These are phyloP conservation scores for Aulographum hederae DNA, from an alignment of 2,329 filamentous ascomycete genomes.

Conservation along the genomic window DNA sequence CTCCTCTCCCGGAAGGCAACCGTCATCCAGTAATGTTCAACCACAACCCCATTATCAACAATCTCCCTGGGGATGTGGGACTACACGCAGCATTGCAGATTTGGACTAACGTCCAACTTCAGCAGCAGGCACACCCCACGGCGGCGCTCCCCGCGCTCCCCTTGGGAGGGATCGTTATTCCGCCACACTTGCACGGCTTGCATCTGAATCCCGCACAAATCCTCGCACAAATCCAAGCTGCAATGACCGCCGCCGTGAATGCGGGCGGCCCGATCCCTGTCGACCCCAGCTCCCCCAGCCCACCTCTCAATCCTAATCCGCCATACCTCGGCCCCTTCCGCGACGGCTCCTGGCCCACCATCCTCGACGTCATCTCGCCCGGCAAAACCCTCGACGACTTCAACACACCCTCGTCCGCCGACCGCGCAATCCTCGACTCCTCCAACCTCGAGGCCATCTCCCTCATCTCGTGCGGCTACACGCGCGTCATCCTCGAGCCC, in stretches of 20 bases:
- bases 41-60: too few relatives aligned
- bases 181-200: too few relatives aligned
- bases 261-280: background rate
- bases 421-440: background rate
- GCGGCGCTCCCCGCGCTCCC: constrained; percentile 1
- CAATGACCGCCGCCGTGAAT: background rate
- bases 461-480: constrained; percentile 4
- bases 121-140: background rate
- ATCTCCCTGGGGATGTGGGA: too few relatives aligned
- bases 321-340: constrained; percentile 1
- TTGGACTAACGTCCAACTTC: background rate
- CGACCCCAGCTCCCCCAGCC: background rate
- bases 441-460: constrained; percentile 1
- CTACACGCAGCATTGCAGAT: constrained; percentile 1
- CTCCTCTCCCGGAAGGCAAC: background rate
- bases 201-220: too few relatives aligned
- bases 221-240: background rate
- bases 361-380: constrained; percentile 4
- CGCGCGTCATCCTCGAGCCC: constrained; percentile 1
- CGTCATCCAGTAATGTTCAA: background rate
- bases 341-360: constrained; percentile 3
- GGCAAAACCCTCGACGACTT: constrained; percentile 2
- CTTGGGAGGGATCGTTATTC: background rate
- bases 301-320: background rate
- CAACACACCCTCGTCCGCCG: background rate